Percentiles rank a stretch among this genome's conserved stretches.
Evolutionary conservation across 148 eudicot species (phyloP).

Genomic region (Polygonum maritimum): DNA sequence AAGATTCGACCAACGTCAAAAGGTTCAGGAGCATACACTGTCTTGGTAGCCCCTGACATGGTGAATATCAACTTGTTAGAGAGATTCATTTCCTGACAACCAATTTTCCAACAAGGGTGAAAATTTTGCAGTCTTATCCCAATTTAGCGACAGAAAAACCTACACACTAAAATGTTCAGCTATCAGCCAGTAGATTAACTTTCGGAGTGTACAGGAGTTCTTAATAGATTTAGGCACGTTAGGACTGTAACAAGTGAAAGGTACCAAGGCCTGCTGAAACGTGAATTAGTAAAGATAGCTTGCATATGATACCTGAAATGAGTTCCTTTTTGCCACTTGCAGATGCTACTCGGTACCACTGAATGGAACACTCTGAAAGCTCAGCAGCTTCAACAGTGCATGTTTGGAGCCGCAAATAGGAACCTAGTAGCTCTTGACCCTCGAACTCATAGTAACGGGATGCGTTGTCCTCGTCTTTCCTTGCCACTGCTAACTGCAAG

Average conservation of each 20-base stretch:
- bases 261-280: not conserved
- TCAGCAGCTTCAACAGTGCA: constrained; percentile 54
- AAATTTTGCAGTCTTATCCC: not conserved
- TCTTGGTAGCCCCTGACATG: constrained; percentile 73
- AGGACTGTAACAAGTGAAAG: not conserved
- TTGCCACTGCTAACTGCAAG: constrained; percentile 65
- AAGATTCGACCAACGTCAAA: constrained; percentile 76
- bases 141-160: not conserved
- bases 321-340: constrained; percentile 64
- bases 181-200: not conserved
- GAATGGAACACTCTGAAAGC: constrained; percentile 66
- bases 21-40: constrained; percentile 95
- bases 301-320: constrained; percentile 61
- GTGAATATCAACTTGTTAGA: not conserved
- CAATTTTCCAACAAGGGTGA: not conserved
- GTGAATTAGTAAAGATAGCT: not conserved
- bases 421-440: constrained; percentile 80
- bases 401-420: constrained; percentile 53
- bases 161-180: not conserved
- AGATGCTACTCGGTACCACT: constrained; percentile 72
- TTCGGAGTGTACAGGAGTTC: not conserved
- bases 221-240: not conserved
- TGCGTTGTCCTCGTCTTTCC: constrained; percentile 36
- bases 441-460: constrained; percentile 54
- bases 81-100: not conserved